Evolutionary conservation across 768 basidiomycete genomes (phyloP).

Genomic region (Agrocybe praecox): DNA sequence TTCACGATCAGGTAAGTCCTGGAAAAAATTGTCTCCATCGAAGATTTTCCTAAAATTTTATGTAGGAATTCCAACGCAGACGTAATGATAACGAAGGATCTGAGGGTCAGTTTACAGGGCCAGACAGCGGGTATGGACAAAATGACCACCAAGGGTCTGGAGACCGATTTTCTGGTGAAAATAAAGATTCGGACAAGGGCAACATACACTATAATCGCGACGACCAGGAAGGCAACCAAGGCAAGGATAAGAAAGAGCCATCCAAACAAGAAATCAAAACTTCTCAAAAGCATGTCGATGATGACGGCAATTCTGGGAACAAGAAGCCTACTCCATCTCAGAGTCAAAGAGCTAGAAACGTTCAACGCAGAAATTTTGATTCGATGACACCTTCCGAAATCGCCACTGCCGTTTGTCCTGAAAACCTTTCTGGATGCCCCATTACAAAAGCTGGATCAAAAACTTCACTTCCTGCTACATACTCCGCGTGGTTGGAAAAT

Average conservation of each 20-base stretch:
- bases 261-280: not conserved
- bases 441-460: slow-evolving; percentile 11
- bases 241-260: not conserved
- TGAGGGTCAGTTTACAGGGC: not conserved
- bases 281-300: not conserved
- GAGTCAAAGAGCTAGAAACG: not conserved
- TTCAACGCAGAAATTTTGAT: not conserved
- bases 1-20: not conserved
- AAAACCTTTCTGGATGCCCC: slow-evolving; percentile 10
- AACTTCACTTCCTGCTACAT: slow-evolving; percentile 5
- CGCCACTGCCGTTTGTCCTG: slow-evolving; percentile 12
- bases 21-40: not conserved
- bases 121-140: not conserved
- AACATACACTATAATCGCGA: not conserved
- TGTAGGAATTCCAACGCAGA: not conserved
- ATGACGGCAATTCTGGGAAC: not conserved
- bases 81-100: not conserved
- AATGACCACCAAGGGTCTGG: not conserved
- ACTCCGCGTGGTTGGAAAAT: slow-evolving; percentile 7
- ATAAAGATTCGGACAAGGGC: not conserved
- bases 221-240: not conserved
- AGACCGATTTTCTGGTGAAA: not conserved
- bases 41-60: not conserved
- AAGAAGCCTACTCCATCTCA: slow-evolving; percentile 9
- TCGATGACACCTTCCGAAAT: slow-evolving; percentile 7